Percentiles rank a stretch among this genome's conserved stretches.
These are phyloP conservation scores for Ustilago tritici DNA, from an alignment of 1,284 basidiomycete species.

Conservation along the genomic window DNA sequence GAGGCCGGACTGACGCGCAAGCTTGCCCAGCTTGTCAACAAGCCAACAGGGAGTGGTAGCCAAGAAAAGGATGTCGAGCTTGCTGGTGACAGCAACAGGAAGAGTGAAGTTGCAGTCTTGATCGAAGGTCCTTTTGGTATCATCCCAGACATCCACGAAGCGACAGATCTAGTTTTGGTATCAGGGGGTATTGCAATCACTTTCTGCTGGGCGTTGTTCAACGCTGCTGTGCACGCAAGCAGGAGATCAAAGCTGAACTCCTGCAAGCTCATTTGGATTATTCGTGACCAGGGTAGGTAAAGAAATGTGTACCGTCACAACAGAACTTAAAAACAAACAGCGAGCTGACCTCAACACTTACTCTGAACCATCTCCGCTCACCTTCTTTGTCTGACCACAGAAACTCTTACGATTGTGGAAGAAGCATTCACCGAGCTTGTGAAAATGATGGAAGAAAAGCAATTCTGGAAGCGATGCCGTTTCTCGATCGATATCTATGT, in stretches of 20 bases:
- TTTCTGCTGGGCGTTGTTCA: constrained; percentile 48
- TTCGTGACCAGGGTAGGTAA: constrained; percentile 38
- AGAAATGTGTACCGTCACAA: background rate
- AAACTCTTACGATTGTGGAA: constrained; percentile 12
- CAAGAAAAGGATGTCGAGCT: constrained; percentile 23
- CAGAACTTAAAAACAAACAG: background rate
- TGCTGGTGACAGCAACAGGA: background rate
- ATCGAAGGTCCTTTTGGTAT: constrained; percentile 54
- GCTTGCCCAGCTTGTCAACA: constrained; percentile 11
- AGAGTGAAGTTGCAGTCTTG: constrained; percentile 23
- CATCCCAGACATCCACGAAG: constrained; percentile 15
- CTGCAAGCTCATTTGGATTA: constrained; percentile 53
- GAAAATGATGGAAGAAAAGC: constrained; percentile 6
- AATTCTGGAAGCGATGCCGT: constrained; percentile 1
- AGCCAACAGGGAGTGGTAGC: background rate
- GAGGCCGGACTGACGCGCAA: constrained; percentile 49
- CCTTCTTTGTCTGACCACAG: constrained; percentile 7
- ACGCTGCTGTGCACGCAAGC: constrained; percentile 13
- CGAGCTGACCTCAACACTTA: background rate
- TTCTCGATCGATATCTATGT: constrained; percentile 36
- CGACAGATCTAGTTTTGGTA: constrained; percentile 29
- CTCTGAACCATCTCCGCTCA: background rate
- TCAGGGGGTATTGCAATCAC: constrained; percentile 58
- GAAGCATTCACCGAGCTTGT: constrained; percentile 18
- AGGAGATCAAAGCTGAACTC: constrained; percentile 1